Evolutionary conservation across 352 stramenopile genomes (phyloP), one percentile per base, ranked within the genome.

Genomic region (Phytophthora macrochlamydospora): DNA sequence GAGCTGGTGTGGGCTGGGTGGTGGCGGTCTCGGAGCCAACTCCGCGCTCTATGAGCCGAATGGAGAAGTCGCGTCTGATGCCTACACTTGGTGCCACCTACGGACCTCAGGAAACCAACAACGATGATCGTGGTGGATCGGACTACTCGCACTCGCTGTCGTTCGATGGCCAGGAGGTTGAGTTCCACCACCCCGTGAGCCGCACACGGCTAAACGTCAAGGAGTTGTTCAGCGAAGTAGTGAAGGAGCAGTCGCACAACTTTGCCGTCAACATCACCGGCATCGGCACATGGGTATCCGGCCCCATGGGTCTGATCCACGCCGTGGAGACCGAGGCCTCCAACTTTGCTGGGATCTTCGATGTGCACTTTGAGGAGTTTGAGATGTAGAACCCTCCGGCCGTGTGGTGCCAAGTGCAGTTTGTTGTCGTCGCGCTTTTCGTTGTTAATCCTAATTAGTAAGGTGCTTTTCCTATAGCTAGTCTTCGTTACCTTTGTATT

Each of bases 291-390:
- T 93, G 84, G 85, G 87, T 93, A 49, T 95, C 83, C 31, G 87
- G 87, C n/a, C 87, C 87, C 8, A 91, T 91, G 83, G 77, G 73
- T 37, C 70, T 95, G 6, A 93, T 94, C 69, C 83, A 92, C 51
- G 76, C 77, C 11, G 82, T 93, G 14, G 83, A 95, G 67, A 80
- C 73, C 3, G 85, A 94, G 63, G 80, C 84, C 24, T 76, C 78
- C 53, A 89, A 78, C 49, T 95, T 90, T 57, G 86, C 86, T 14
- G 86, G 87, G 57, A 93, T 93, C 70, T 95, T 93, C 60, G 87
- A 95, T 76, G 86, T 95, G 38, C 87, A 95, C 75, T 94, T 83
- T 71, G 87, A 95, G 64, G 81, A 92, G 71, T 95, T 95, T 79
- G 85, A 95, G 63, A 90, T 95, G 85, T 95, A 95, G 73, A 74